Conservation (phyloP, 441 rosid genomes). For the Brassica hybrid region DNA sequence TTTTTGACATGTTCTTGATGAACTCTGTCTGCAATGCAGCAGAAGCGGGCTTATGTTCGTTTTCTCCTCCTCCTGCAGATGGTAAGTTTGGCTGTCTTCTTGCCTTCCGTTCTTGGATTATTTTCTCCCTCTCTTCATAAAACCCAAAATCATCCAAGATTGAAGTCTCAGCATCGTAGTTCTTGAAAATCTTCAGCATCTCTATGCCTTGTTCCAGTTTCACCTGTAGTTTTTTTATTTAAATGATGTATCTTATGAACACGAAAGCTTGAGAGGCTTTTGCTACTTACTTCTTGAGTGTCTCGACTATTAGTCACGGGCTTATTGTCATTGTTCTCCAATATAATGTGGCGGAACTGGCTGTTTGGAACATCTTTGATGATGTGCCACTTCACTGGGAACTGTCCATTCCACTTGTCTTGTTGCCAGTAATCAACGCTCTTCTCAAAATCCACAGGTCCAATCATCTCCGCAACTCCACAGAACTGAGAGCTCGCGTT, state of each 20-base stretch:
- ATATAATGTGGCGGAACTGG: slow-evolving; percentile 59
- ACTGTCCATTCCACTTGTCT: slow-evolving; percentile 71
- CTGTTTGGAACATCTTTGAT: slow-evolving; percentile 73
- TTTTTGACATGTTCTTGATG: slow-evolving; percentile 64
- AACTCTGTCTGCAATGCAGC: slow-evolving; percentile 49
- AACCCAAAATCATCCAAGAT: slow-evolving; percentile 68
- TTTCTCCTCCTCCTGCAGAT: slow-evolving; percentile 53
- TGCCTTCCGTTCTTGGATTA: slow-evolving; percentile 63
- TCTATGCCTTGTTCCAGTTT: slow-evolving; percentile 66
- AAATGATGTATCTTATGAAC: background rate
- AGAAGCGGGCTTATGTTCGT: slow-evolving; percentile 49
- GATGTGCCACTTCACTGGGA: slow-evolving; percentile 70
- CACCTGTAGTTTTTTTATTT: slow-evolving; percentile 46
- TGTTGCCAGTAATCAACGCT: slow-evolving; percentile 76
- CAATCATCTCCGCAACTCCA: too few species aligned
- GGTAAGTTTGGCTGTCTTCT: slow-evolving; percentile 56
- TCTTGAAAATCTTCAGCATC: slow-evolving; percentile 63
- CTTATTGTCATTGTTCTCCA: slow-evolving; percentile 67
- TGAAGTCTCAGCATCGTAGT: slow-evolving; percentile 55
- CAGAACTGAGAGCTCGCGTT: too few species aligned
- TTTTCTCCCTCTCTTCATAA: slow-evolving; percentile 67
- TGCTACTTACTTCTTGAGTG: slow-evolving; percentile 59
- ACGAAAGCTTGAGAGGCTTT: slow-evolving; percentile 3
- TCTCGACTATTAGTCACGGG: slow-evolving; percentile 75
- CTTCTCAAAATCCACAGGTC: slow-evolving; percentile 72